phyloP scores from a whole-genome alignment of 345 rosid genomes.

The Hypericum androsaemum region DNA sequence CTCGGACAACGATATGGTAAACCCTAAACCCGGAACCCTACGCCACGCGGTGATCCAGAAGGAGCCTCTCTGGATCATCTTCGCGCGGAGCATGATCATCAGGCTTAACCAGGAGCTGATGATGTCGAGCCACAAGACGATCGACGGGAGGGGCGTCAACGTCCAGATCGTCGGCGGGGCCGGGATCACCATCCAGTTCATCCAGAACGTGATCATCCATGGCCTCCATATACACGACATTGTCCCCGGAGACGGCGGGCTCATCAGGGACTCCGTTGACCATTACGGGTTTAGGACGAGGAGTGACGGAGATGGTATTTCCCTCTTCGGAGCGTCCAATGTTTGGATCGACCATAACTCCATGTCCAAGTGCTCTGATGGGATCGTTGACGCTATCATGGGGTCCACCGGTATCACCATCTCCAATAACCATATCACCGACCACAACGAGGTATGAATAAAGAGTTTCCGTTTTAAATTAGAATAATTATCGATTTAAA shows the following conservation, averaged over 20 bases:
- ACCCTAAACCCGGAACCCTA: constrained; percentile 68
- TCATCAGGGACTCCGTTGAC: constrained; percentile 45
- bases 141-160: constrained; percentile 61
- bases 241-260: constrained; percentile 35
- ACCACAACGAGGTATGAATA: constrained; percentile 67
- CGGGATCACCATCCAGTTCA: constrained; percentile 51
- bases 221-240: constrained; percentile 54
- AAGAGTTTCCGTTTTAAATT: too few relatives aligned
- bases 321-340: constrained; percentile 47
- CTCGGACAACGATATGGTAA: constrained; percentile 43
- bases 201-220: constrained; percentile 54
- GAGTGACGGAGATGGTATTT: constrained; percentile 80
- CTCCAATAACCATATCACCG: constrained; percentile 69
- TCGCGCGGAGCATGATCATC: constrained; percentile 51
- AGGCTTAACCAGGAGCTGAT: constrained; percentile 55
- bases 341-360: constrained; percentile 82
- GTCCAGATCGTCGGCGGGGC: constrained; percentile 57
- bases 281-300: constrained; percentile 49
- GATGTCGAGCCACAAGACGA: constrained; percentile 55
- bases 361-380: constrained; percentile 51
- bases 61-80: constrained; percentile 70
- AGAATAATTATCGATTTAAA: too few relatives aligned
- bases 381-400: constrained; percentile 57
- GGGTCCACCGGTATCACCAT: constrained; percentile 74
- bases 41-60: constrained; percentile 59